Evolutionary conservation across 1,284 basidiomycete species (phyloP).

Genomic region (Inonotus obliquus): DNA sequence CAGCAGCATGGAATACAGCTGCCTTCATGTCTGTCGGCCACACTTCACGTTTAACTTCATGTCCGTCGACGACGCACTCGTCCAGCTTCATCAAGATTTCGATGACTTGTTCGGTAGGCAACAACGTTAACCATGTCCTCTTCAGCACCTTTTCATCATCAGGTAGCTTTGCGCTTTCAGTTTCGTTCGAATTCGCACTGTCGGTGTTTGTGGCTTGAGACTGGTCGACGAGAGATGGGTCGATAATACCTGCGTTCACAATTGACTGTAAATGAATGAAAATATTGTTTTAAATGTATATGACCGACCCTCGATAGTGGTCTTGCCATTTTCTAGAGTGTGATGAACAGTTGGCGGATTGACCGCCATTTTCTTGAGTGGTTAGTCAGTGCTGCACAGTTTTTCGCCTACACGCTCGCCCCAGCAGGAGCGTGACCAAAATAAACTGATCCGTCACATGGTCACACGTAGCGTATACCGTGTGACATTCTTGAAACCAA

Average conservation of each 20-base stretch:
- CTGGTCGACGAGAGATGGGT: neutral
- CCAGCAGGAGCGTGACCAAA: too few relatives aligned
- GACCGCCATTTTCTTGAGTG: neutral
- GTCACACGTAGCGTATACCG: too few relatives aligned
- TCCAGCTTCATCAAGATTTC: slow-evolving; percentile 14
- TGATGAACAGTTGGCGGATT: neutral
- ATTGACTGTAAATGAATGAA: neutral
- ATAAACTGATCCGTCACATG: too few relatives aligned
- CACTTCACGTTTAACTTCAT: neutral
- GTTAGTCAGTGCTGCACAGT: slow-evolving; percentile 1
- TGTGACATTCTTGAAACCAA: too few relatives aligned
- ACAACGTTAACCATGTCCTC: slow-evolving; percentile 11
- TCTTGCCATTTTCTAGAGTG: neutral
- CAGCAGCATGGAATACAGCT: slow-evolving; percentile 12
- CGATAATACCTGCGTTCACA: neutral
- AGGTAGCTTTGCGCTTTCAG: neutral
- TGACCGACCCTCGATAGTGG: neutral
- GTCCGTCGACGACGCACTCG: slow-evolving; percentile 2
- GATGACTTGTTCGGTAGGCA: slow-evolving; percentile 15
- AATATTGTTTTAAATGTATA: neutral
- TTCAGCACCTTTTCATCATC: slow-evolving; percentile 10
- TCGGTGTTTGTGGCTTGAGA: neutral
- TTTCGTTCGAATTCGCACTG: neutral
- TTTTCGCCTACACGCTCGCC: neutral
- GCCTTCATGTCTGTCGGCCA: slow-evolving; percentile 17